These are phyloP conservation scores for Tricladium varicosporioides DNA, from an alignment of 2,329 filamentous ascomycete genomes.

Conservation along the genomic window DNA sequence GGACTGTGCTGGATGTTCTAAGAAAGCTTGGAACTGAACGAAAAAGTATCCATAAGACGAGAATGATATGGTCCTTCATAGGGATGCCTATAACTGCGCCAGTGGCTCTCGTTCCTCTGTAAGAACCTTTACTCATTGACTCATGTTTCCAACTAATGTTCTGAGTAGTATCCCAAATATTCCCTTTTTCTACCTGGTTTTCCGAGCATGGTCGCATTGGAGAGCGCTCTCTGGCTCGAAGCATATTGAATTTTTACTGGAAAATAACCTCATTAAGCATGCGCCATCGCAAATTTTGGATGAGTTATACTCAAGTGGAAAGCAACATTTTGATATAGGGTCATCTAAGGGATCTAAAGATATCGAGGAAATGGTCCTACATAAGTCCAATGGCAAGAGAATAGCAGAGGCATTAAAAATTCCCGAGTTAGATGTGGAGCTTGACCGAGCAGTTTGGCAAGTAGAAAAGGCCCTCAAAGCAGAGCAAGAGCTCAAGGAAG, in stretches of 20 bases:
- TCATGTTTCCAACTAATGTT: not conserved
- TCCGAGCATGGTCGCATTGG: conserved; percentile 90
- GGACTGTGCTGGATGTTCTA: conserved; percentile 64
- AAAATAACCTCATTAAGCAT: conserved; percentile 67
- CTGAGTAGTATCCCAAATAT: conserved; percentile 76
- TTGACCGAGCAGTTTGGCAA: conserved; percentile 75
- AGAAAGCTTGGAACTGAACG: conserved; percentile 73
- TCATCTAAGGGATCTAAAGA: conserved; percentile 24
- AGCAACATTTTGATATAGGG: conserved; percentile 17
- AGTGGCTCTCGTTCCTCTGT: conserved; percentile 83
- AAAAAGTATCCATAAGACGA: conserved; percentile 71
- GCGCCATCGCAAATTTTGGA: conserved; percentile 70
- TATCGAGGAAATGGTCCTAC: conserved; percentile 41
- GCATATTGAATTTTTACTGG: conserved; percentile 77
- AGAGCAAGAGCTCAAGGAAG: conserved; percentile 26
- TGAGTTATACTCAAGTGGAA: conserved; percentile 58
- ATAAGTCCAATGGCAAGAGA: conserved; percentile 51
- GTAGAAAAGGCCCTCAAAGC: conserved; percentile 47
- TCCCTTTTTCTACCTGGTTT: conserved; percentile 94
- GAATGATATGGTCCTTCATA: conserved; percentile 76
- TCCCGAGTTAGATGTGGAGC: conserved; percentile 68
- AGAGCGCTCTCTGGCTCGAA: conserved; percentile 80
- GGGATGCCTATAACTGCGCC: conserved; percentile 83
- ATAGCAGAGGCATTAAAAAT: conserved; percentile 63
- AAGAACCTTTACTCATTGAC: conserved; percentile 38